Percentiles rank a stretch among this genome's conserved stretches.
phyloP scores from a whole-genome alignment of 495 filamentous ascomycete species.

The Penicillium flavigenum region DNA sequence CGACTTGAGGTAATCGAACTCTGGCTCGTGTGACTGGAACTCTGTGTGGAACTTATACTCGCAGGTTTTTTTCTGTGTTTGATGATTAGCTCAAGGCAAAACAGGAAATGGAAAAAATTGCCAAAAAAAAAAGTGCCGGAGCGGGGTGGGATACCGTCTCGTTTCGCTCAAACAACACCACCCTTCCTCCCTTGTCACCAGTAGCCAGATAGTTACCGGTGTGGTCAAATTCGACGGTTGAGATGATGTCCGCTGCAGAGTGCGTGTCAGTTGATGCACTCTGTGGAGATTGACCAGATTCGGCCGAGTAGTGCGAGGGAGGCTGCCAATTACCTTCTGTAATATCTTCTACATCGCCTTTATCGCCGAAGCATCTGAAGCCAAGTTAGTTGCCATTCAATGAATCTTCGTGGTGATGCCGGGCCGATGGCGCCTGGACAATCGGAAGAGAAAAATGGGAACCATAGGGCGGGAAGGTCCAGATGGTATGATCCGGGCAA shows the following conservation, averaged over 20 bases:
- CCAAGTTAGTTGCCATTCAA: constrained; percentile 13
- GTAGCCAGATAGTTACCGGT: constrained; percentile 98
- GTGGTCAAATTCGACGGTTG: constrained; percentile 98
- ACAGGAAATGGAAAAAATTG: constrained; percentile 19
- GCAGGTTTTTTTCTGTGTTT: constrained; percentile 92
- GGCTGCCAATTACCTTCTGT: constrained; percentile 75
- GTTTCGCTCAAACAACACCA: constrained; percentile 96
- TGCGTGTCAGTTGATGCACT: constrained; percentile 17
- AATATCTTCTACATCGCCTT: constrained; percentile 99
- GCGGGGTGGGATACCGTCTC: constrained; percentile 67
- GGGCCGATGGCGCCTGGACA: neutral
- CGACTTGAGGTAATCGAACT: constrained; percentile 99
- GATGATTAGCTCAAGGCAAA: constrained; percentile 9
- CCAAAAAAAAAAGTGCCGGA: neutral
- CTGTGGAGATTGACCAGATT: constrained; percentile 13
- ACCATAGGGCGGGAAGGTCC: neutral
- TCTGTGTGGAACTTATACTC: constrained; percentile 99
- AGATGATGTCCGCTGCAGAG: constrained; percentile 90
- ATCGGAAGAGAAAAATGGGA: neutral
- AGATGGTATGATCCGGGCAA: neutral
- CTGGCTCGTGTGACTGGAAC: constrained; percentile 98
- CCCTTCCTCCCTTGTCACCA: constrained; percentile 94
- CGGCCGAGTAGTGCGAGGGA: constrained; percentile 4
- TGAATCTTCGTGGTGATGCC: neutral
- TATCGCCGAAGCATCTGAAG: constrained; percentile 95